Conservation (phyloP, 345 rosid genomes). For the Eucalyptus regnans region DNA sequence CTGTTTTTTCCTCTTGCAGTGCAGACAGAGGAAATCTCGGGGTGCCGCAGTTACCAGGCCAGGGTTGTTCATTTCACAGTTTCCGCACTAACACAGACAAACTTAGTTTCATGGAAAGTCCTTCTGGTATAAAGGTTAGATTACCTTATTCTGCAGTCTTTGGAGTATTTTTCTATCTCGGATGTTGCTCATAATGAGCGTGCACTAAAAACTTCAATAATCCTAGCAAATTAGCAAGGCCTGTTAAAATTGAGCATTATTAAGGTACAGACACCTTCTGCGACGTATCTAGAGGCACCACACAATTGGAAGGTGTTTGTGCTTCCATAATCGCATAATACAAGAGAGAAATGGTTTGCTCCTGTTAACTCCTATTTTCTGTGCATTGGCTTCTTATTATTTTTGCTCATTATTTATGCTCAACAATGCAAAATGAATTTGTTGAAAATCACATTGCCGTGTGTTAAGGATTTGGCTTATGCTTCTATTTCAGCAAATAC, state of each 20-base stretch:
- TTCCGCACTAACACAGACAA: conserved; percentile 88
- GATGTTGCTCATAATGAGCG: not conserved
- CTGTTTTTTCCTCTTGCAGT: conserved; percentile 10
- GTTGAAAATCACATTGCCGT: not conserved
- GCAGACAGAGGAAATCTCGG: conserved; percentile 70
- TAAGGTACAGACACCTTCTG: fast-evolving
- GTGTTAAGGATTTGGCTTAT: not conserved
- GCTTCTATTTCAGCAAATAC: not conserved
- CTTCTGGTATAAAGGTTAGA: conserved; percentile 86
- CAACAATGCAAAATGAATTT: not conserved
- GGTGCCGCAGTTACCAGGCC: conserved; percentile 87
- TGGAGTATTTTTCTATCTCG: not conserved
- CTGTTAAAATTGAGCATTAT: not conserved
- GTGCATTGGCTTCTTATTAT: not conserved
- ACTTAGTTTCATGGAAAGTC: conserved; percentile 94
- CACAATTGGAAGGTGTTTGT: not conserved
- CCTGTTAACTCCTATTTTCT: not conserved
- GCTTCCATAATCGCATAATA: not conserved
- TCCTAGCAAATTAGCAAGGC: not conserved
- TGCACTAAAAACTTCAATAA: fast-evolving
- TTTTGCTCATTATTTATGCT: not conserved
- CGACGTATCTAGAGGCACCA: not conserved
- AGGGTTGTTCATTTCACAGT: conserved; percentile 93
- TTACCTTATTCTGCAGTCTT: not conserved
- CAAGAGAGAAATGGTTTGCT: not conserved